Conservation (phyloP, 2,329 filamentous ascomycete genomes). For the Fusarium equiseti region DNA sequence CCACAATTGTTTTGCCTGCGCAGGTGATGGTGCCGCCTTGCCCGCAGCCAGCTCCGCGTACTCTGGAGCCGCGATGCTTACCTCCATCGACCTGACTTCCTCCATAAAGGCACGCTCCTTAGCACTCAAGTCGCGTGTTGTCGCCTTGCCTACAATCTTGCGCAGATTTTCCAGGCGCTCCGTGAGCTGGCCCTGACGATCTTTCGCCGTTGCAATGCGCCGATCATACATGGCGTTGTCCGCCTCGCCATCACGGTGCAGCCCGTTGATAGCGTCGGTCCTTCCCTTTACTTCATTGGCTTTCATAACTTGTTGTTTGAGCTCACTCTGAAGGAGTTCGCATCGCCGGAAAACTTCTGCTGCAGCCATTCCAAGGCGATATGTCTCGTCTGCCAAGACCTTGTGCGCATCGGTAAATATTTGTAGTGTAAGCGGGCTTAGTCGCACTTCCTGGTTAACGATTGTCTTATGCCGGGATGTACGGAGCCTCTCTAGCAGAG, state of each 20-base stretch:
- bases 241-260: constrained; percentile 61
- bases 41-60: constrained; percentile 48
- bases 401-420: constrained; percentile 80
- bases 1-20: constrained; percentile 61
- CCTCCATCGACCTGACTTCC: constrained; percentile 67
- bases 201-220: constrained; percentile 66
- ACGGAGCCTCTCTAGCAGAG: constrained; percentile 66
- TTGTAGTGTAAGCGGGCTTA: constrained; percentile 77
- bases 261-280: constrained; percentile 72
- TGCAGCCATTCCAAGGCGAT: constrained; percentile 75
- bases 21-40: constrained; percentile 48
- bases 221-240: constrained; percentile 70
- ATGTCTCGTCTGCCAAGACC: constrained; percentile 76
- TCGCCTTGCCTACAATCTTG: constrained; percentile 57
- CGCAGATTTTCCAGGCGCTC: constrained; percentile 71
- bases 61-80: constrained; percentile 57
- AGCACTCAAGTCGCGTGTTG: constrained; percentile 57
- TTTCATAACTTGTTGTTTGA: constrained; percentile 74
- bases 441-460: constrained; percentile 74
- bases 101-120: constrained; percentile 62
- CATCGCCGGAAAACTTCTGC: constrained; percentile 80
- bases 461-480: constrained; percentile 71
- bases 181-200: constrained; percentile 67
- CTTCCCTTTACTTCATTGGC: constrained; percentile 73
- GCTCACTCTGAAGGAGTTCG: constrained; percentile 74